Evolutionary conservation across 768 basidiomycete genomes (phyloP).

Genomic region (Russula ochroleuca): DNA sequence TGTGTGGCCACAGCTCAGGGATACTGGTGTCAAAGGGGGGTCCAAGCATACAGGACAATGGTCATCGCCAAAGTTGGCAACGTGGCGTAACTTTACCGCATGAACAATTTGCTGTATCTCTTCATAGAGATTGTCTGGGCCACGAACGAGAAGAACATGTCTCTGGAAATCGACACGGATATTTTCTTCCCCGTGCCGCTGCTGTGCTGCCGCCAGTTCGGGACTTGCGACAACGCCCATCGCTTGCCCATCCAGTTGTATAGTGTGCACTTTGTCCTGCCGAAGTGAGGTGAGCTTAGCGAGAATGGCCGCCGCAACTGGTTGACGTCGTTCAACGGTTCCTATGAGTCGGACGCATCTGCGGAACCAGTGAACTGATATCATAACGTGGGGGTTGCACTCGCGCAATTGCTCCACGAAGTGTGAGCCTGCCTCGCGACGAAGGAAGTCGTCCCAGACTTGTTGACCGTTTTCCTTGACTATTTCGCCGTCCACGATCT

Average conservation of each 20-base stretch:
- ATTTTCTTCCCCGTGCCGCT: slow-evolving; percentile 53
- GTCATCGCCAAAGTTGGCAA: slow-evolving; percentile 22
- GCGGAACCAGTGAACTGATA: slow-evolving; percentile 41
- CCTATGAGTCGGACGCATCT: slow-evolving; percentile 56
- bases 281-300: slow-evolving; percentile 44
- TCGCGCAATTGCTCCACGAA: slow-evolving; percentile 47
- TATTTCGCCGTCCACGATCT: slow-evolving; percentile 57
- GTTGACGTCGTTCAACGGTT: slow-evolving; percentile 38
- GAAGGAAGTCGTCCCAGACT: slow-evolving; percentile 66
- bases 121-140: slow-evolving; percentile 44
- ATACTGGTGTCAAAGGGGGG: slow-evolving; percentile 47
- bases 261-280: slow-evolving; percentile 39
- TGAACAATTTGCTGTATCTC: slow-evolving; percentile 43
- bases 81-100: slow-evolving; percentile 32
- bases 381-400: slow-evolving; percentile 39
- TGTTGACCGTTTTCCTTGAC: slow-evolving; percentile 48
- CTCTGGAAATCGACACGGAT: slow-evolving; percentile 46
- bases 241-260: slow-evolving; percentile 47
- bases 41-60: slow-evolving; percentile 71
- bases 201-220: slow-evolving; percentile 45
- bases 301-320: slow-evolving; percentile 45
- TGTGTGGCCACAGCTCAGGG: slow-evolving; percentile 58
- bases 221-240: slow-evolving; percentile 45
- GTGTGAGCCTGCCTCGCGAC: slow-evolving; percentile 36
- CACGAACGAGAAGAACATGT: slow-evolving; percentile 51